Conservation (phyloP, 495 filamentous ascomycete species). For the Tuber melanosporum region DNA sequence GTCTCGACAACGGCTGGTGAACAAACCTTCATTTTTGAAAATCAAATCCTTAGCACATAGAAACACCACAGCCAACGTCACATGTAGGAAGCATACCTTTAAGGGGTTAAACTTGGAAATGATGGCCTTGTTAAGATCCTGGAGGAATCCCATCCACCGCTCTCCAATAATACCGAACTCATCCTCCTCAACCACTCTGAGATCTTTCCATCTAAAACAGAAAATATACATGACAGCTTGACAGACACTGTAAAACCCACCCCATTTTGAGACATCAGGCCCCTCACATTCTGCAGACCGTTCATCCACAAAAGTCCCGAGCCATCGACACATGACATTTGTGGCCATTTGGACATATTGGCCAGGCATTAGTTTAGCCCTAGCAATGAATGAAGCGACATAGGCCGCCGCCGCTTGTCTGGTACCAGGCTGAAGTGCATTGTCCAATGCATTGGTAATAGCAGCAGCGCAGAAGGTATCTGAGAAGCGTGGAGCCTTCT, state of each 20-base stretch:
- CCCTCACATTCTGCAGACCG: constrained; percentile 65
- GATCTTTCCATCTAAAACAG: constrained; percentile 94
- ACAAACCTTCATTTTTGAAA: constrained; percentile 59
- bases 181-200: constrained; percentile 50
- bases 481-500: constrained; percentile 63
- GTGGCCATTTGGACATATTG: constrained; percentile 71
- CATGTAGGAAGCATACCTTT: constrained; percentile 71
- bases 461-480: constrained; percentile 76
- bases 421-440: constrained; percentile 56
- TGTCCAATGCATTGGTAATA: constrained; percentile 60
- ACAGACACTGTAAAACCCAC: constrained; percentile 77
- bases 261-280: constrained; percentile 75
- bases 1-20: constrained; percentile 83
- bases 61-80: constrained; percentile 56
- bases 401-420: constrained; percentile 86
- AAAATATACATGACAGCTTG: constrained; percentile 92
- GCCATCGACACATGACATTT: constrained; percentile 62
- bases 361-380: constrained; percentile 71
- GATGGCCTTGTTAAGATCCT: constrained; percentile 65
- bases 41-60: constrained; percentile 59
- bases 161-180: constrained; percentile 49
- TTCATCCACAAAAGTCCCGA: constrained; percentile 58
- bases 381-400: constrained; percentile 82
- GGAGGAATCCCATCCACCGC: constrained; percentile 62
- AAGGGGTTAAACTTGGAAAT: constrained; percentile 86